These are phyloP conservation scores for Pichia sp. DNA, from an alignment of 1,139 yeast species.

Conservation along the genomic window DNA sequence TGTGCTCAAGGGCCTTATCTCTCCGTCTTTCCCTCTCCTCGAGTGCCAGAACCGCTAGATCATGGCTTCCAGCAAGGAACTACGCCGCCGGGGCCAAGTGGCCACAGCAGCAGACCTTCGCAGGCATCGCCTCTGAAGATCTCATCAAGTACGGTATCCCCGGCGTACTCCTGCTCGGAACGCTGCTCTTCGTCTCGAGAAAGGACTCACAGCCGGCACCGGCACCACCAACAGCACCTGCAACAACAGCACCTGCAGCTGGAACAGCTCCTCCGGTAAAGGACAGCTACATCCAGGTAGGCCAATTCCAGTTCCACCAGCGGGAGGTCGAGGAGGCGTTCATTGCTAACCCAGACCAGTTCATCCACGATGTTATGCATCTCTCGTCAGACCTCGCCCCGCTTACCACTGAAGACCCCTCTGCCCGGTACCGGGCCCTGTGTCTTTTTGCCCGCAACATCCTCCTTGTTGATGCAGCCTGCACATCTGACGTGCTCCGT, in stretches of 20 bases:
- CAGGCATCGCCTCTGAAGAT: background rate
- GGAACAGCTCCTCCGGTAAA: background rate
- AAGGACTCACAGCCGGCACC: background rate
- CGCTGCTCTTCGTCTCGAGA: background rate
- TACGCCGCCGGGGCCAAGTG: background rate
- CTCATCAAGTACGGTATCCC: background rate
- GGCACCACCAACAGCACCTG: background rate
- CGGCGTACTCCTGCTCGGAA: background rate
- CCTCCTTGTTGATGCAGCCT: background rate
- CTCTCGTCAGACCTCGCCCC: background rate
- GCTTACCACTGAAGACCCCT: background rate
- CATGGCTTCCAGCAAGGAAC: background rate
- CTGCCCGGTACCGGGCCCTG: background rate
- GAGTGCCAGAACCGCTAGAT: background rate
- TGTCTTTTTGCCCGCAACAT: background rate
- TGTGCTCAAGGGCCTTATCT: background rate
- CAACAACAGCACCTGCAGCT: background rate
- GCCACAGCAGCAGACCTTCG: background rate
- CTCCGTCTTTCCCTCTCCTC: background rate
- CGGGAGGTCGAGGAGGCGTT: conserved; percentile 5
- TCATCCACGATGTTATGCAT: background rate
- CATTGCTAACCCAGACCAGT: conserved; percentile 2
- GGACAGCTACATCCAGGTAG: background rate
- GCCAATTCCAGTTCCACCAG: background rate
- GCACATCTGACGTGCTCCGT: background rate